Conservation (phyloP, 2,329 filamentous ascomycete species). For the Colletotrichum sp. region DNA sequence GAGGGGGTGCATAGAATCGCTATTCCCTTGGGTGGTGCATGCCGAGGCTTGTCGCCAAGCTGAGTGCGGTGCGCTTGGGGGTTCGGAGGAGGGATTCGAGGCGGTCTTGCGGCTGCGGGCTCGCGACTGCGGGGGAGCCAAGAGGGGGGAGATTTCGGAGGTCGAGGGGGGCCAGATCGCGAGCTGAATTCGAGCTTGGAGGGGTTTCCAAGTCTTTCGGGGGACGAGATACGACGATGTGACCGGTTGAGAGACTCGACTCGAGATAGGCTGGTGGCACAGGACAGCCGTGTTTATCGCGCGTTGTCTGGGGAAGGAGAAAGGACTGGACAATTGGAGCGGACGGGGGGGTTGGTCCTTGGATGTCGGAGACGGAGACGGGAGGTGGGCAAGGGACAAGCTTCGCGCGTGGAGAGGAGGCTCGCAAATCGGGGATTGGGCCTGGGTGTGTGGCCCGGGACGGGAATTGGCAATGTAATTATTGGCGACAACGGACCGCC, state of each 20-base stretch:
- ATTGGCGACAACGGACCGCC: background rate
- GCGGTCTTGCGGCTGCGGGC: constrained; percentile 2
- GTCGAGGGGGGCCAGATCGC: background rate
- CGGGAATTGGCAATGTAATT: constrained; percentile 8
- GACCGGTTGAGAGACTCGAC: background rate
- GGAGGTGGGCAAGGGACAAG: constrained; percentile 13
- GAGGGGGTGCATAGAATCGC: constrained; percentile 91
- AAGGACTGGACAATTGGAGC: background rate
- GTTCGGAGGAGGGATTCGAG: background rate
- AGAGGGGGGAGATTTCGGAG: background rate
- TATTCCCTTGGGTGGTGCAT: constrained; percentile 48
- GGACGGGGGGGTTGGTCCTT: background rate
- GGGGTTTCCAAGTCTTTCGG: background rate
- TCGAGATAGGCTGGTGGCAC: background rate
- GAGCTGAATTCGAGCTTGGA: background rate
- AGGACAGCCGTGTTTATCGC: background rate
- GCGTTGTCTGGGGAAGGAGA: background rate
- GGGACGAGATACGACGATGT: background rate
- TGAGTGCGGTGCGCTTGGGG: background rate
- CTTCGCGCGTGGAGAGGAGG: background rate
- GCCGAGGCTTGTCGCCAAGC: constrained; percentile 32
- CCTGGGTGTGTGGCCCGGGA: background rate
- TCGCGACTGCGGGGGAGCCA: background rate
- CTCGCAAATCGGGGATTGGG: background rate
- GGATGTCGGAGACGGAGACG: background rate